A percentile compares a stretch with the other conserved stretches of the same genome.
Conservation (phyloP, 441 rosid species). For the Gossypium lobatum region DNA sequence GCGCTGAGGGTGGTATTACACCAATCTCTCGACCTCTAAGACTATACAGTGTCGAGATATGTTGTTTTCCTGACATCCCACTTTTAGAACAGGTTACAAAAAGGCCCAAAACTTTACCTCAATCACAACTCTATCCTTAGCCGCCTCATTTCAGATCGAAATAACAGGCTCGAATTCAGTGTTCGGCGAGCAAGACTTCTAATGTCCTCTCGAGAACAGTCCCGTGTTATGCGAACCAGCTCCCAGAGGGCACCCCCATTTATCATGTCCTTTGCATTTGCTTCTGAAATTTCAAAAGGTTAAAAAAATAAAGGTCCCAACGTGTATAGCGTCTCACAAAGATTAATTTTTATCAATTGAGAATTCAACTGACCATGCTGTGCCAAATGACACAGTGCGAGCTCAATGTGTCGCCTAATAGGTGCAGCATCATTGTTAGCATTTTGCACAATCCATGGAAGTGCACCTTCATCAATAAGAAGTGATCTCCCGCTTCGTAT, state of each 20-base stretch:
- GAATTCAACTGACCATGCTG: slow-evolving; percentile 69
- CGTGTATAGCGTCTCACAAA: not conserved
- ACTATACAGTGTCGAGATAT: slow-evolving; percentile 12
- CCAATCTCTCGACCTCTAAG: not conserved
- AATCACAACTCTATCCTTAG: slow-evolving; percentile 70
- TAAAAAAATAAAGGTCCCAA: not conserved
- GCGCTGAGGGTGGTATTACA: not conserved
- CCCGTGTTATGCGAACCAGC: slow-evolving; percentile 81
- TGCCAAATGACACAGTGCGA: slow-evolving; percentile 95
- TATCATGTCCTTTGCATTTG: slow-evolving; percentile 88
- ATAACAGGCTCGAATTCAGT: slow-evolving; percentile 62
- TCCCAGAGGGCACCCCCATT: slow-evolving; percentile 97
- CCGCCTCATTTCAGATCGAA: slow-evolving; percentile 72
- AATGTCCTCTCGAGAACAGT: slow-evolving; percentile 95
- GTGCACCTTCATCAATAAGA: slow-evolving; percentile 87
- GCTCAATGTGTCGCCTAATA: slow-evolving; percentile 95
- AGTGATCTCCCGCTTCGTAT: slow-evolving; percentile 70
- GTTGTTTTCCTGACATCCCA: not conserved
- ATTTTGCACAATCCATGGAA: slow-evolving; percentile 93
- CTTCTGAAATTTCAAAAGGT: slow-evolving; percentile 50
- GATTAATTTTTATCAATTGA: not conserved
- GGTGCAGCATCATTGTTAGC: slow-evolving; percentile 86
- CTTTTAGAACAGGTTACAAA: not conserved
- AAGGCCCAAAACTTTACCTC: not conserved
- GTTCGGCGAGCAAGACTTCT: slow-evolving; percentile 73